These are phyloP conservation scores for Chlorokybus atmophyticus DNA, from an alignment of 139 green algal genomes.

Conservation along the genomic window DNA sequence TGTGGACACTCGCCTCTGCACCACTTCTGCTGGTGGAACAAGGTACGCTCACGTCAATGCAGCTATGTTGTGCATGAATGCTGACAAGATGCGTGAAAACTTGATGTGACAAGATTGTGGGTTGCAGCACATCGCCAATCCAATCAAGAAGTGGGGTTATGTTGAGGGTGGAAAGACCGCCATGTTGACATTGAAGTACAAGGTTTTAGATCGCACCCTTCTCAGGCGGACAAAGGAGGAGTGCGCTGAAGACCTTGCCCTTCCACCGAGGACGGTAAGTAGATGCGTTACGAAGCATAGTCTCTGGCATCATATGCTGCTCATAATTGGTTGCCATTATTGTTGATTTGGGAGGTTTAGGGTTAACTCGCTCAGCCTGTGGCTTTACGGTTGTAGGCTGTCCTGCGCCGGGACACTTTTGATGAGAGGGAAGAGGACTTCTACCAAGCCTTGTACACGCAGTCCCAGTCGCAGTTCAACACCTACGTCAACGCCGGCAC, in stretches of 20 bases:
- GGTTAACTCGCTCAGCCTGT: too few species aligned
- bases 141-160: constrained; percentile 58
- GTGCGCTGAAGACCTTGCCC: constrained; percentile 74
- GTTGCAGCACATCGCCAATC: constrained; percentile 40
- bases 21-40: constrained; percentile 79
- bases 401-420: constrained; percentile 17
- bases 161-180: constrained; percentile 38
- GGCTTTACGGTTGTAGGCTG: too few species aligned
- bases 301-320: too few species aligned
- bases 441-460: constrained; percentile 77
- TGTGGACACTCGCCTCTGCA: constrained; percentile 40
- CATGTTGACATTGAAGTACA: constrained; percentile 59
- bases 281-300: too few species aligned
- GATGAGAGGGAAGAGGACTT: constrained; percentile 67
- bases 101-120: too few species aligned
- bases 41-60: not conserved
- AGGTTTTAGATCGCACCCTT: constrained; percentile 49
- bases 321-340: too few species aligned
- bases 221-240: constrained; percentile 82
- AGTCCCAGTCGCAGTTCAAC: constrained; percentile 59
- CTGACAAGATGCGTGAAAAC: too few species aligned
- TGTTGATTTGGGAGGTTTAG: too few species aligned
- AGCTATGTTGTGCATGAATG: too few species aligned
- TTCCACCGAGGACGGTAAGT: constrained; percentile 51
- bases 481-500: constrained; percentile 28